Evolutionary conservation across 139 green algal species (phyloP), one percentile per base, ranked within the genome.

Genomic region (Asterochloris erici): DNA sequence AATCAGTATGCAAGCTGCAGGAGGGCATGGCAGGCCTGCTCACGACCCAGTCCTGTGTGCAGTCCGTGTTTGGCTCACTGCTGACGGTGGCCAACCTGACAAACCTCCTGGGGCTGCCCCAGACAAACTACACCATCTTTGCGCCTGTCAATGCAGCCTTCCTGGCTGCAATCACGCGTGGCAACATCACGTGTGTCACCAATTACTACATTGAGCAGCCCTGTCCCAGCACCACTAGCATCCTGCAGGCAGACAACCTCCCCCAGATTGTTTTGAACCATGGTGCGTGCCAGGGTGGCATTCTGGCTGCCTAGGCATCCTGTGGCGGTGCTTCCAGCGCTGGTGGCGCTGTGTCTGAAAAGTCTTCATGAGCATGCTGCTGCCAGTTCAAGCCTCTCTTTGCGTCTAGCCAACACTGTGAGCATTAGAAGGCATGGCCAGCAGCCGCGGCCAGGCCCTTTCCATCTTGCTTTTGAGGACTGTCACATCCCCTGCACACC

Each of bases 91-190:
- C 38, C 38, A 54, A 54, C 38, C 38, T 54, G 38, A 54, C 38
- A 54, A 54, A 2, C 38, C 38, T 54, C 38, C 38, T 54, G 38
- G 38, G 38, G 4, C 38, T 54, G 38, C 38, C 38, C 38, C 38
- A 54, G 38, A 54, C 38, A 54, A 54, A 47, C 68, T 83, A 78
- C 79, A 83, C 79, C 29, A 27, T 83, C 13, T 77, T 83, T 83
- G 79, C 79, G 1, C 79, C 79, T 47, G 29, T 68, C 23, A 68
- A 78, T 28, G 15, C 19, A 23, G 79, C 79, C 17, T 69, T 74
- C 23, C 11, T n/a, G 13, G 19, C 21, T 11, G 79, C 68, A 29
- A 16, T 83, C 23, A 13, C 24, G 29, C 23, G 68, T 9, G 24
- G 63, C 14, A 21, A 21, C n/a, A n/a, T 83, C 10, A 74, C 29